Percentiles rank a stretch among this genome's conserved stretches.
Conservation (phyloP, 1,139 yeast species). For the Scheffersomyces cryptocercus region DNA sequence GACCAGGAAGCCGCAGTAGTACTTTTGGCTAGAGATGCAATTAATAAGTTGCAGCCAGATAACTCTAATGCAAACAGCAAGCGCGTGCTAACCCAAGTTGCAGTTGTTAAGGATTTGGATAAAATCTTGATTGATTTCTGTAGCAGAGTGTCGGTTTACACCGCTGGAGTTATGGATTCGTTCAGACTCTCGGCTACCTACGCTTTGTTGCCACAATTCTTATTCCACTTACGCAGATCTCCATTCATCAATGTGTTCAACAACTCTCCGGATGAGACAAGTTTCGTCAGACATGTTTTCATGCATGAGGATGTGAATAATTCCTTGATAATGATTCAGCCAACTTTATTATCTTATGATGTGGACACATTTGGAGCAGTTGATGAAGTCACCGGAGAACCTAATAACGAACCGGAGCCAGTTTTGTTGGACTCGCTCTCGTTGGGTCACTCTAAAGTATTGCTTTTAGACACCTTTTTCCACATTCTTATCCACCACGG, state of each 20-base stretch:
- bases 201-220: slow-evolving; percentile 74
- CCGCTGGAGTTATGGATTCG: slow-evolving; percentile 71
- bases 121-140: slow-evolving; percentile 82
- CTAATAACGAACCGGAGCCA: slow-evolving; percentile 47
- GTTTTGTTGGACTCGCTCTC: slow-evolving; percentile 72
- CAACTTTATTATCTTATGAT: slow-evolving; percentile 66
- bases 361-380: slow-evolving; percentile 49
- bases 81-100: slow-evolving; percentile 10
- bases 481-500: slow-evolving; percentile 74
- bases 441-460: slow-evolving; percentile 57
- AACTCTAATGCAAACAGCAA: slow-evolving; percentile 13
- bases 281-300: slow-evolving; percentile 65
- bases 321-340: slow-evolving; percentile 74
- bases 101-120: slow-evolving; percentile 80
- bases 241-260: slow-evolving; percentile 71
- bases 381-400: slow-evolving; percentile 43
- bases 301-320: slow-evolving; percentile 68
- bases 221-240: slow-evolving; percentile 71
- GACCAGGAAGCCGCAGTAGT: slow-evolving; percentile 76
- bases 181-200: slow-evolving; percentile 79
- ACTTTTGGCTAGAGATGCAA: slow-evolving; percentile 54
- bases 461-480: slow-evolving; percentile 72
- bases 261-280: slow-evolving; percentile 79
- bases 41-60: slow-evolving; percentile 43
- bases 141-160: slow-evolving; percentile 83